phyloP scores from a whole-genome alignment of 1,139 yeast genomes.

The Pneumocystis wakefieldiae region DNA sequence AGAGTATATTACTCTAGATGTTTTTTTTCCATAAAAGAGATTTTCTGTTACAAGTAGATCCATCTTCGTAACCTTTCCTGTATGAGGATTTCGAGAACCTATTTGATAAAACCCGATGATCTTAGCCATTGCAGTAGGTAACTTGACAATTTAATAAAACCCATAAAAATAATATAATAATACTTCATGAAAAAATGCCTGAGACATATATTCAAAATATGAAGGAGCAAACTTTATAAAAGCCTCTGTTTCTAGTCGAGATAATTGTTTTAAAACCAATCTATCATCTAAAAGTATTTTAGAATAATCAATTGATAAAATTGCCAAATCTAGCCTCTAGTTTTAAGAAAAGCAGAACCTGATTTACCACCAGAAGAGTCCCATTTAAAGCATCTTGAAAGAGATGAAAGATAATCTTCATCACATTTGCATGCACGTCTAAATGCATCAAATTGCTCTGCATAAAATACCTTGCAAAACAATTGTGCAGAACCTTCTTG shows the following conservation, averaged over 20 bases:
- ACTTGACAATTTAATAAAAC: constrained; percentile 12
- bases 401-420: constrained; percentile 66
- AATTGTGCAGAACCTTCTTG: constrained; percentile 70
- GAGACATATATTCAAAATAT: constrained; percentile 90
- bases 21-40: constrained; percentile 68
- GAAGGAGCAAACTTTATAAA: constrained; percentile 92
- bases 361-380: constrained; percentile 93
- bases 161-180: not conserved
- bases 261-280: constrained; percentile 74
- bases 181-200: constrained; percentile 74
- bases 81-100: constrained; percentile 61
- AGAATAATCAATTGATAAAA: not conserved
- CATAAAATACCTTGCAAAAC: constrained; percentile 86
- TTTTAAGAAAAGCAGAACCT: constrained; percentile 85
- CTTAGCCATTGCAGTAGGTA: constrained; percentile 88
- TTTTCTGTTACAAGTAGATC: constrained; percentile 94
- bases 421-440: constrained; percentile 69
- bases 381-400: constrained; percentile 90
- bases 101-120: constrained; percentile 92
- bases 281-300: constrained; percentile 47
- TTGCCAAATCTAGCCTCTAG: constrained; percentile 21
- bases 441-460: constrained; percentile 93
- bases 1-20: constrained; percentile 34
- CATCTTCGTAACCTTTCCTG: constrained; percentile 67
- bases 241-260: constrained; percentile 80